phyloP scores from a whole-genome alignment of 768 basidiomycete genomes.

The Lactifluus piperatus region DNA sequence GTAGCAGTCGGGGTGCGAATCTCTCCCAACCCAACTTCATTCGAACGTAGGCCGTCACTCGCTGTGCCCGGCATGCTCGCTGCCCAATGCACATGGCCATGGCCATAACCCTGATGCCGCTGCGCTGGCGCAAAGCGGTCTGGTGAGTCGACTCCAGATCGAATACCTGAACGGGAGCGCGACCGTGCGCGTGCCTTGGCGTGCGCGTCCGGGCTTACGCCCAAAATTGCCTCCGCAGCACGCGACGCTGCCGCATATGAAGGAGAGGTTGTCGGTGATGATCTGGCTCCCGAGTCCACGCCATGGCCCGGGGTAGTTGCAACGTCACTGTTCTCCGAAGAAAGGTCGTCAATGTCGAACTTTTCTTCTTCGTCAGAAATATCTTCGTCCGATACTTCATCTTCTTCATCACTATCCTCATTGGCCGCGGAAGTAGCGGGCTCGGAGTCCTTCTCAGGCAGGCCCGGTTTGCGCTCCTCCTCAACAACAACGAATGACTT shows the following conservation, averaged over 20 bases:
- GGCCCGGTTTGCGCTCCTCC: slow-evolving; percentile 33
- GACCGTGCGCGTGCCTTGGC: slow-evolving; percentile 1
- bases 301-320: background rate
- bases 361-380: slow-evolving; percentile 59
- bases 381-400: slow-evolving; percentile 33
- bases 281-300: background rate
- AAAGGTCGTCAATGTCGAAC: slow-evolving; percentile 88
- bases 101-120: background rate
- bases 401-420: slow-evolving; percentile 25
- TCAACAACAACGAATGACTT: slow-evolving; percentile 99
- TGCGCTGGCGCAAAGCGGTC: slow-evolving; percentile 12
- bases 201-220: slow-evolving; percentile 7
- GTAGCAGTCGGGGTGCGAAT: slow-evolving; percentile 12
- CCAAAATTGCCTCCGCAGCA: slow-evolving; percentile 19
- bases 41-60: background rate
- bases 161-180: slow-evolving; percentile 13
- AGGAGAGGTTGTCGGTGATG: slow-evolving; percentile 2
- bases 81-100: slow-evolving; percentile 14
- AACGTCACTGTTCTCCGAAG: slow-evolving; percentile 23
- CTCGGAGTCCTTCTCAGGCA: background rate
- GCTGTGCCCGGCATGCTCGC: background rate
- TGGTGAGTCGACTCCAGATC: slow-evolving; percentile 19
- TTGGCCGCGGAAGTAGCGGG: slow-evolving; percentile 13
- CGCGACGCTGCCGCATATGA: slow-evolving; percentile 2
- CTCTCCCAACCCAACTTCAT: slow-evolving; percentile 1